Base-by-base conservation (phyloP, 768 basidiomycete genomes). In the Termitomyces sp. region DNA sequence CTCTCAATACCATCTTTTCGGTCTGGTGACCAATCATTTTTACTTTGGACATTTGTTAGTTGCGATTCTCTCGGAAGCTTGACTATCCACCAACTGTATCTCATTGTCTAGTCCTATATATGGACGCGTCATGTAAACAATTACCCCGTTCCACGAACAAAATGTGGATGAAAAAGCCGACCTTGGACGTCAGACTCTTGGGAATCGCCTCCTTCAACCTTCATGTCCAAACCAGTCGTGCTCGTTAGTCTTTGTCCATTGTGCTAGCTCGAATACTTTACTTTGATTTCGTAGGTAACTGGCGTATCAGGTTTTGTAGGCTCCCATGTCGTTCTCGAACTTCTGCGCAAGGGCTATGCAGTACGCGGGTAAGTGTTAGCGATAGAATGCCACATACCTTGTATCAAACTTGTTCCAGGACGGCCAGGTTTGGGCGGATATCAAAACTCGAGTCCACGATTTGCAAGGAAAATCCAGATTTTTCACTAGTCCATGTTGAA, bases 301-400 rank as follows among this genome's bases (percentile, higher is more conserved):
- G 59, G 62, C 16, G 52, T 58, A 3, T 58, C 62, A 19, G 62
- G 63, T 17, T 37, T 61, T 45, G 54, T 63, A 46, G 61, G 49
- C 1, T 62, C 61, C 8, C 59, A 63, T 46, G 55, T 63, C 27
- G 62, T 54, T 21, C 44, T 43, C 6, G 39, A 55, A 40, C 52
- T 63, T 1, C 14, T 63, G 10, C 42, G 49, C n/a, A 48, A 42
- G 21, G 63, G 63, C 30, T 64, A 60, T 47, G 44, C 57, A 7
- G 63, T 61, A 23, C 61, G 61, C 1, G 63, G 63, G 63, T 64
- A n/a, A 39, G 61, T 30, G 3, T 27, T 41, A 21, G 8, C 2
- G 30, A n/a, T 40, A 27, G 19, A 27, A 30, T 11, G 17, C 11
- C 9, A 19, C 25, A n/a, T 12, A 27, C 2, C 11, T 50, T 40